Evolutionary conservation across 148 eudicot species (phyloP).

Genomic region (Polygonum aviculare): DNA sequence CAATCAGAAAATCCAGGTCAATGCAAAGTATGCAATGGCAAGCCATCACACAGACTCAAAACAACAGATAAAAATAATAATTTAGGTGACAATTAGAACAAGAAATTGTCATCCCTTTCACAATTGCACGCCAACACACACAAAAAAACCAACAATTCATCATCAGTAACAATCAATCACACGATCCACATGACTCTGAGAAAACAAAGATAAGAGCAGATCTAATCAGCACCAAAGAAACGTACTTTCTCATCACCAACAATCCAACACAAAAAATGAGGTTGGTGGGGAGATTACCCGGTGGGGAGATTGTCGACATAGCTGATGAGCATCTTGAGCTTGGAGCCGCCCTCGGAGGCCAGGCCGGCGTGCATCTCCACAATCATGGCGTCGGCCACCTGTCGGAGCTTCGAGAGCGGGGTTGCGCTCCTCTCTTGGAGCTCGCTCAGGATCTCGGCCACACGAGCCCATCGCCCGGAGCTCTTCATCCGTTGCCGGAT

Average conservation of each 20-base stretch:
- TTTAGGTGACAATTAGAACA: background rate
- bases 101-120: background rate
- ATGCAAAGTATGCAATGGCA: background rate
- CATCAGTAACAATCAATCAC: background rate
- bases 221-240: background rate
- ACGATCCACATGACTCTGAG: background rate
- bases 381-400: conserved; percentile 76
- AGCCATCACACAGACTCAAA: background rate
- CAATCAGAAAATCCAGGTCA: background rate
- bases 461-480: conserved; percentile 37
- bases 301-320: conserved; percentile 77
- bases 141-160: background rate
- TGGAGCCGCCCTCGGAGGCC: conserved; percentile 76
- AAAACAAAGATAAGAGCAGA: background rate
- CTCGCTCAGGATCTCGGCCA: conserved; percentile 44
- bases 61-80: background rate
- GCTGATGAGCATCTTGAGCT: conserved; percentile 84
- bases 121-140: background rate
- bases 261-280: background rate
- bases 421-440: conserved; percentile 45
- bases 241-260: too few relatives aligned
- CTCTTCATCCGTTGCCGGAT: conserved; percentile 41
- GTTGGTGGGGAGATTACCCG: conserved; percentile 29
- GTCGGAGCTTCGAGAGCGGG: conserved; percentile 40
- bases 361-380: conserved; percentile 94